Evolutionary conservation across 495 filamentous ascomycete species (phyloP), one percentile per base, ranked within the genome.

Genomic region (Tuber indicum): DNA sequence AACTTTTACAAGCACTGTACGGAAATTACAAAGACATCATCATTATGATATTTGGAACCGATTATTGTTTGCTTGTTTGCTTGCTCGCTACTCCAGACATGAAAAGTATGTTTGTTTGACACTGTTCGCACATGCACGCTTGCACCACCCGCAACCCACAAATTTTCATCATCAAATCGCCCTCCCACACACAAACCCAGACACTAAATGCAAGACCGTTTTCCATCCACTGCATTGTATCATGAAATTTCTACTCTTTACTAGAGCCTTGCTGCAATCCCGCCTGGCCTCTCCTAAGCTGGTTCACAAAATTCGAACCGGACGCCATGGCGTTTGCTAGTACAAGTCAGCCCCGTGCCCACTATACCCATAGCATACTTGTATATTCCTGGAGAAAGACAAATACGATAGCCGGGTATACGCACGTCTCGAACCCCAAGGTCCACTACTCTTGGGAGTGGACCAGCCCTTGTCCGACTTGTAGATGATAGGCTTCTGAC

Each of bases 401-500:
- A 66, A 66, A 36, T 66, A 17, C 32, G 26, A 66, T 66, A 36
- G 14, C 58, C 26, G 44, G 44, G 44, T 72, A 46, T 69, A 79
- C 81, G 66, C 76, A 82, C 81, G 71, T 79, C 77, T 75, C 62
- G 52, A 47, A 70, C 81, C 81, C 81, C 81, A 82, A 45, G 72
- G 76, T 17, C 75, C 77, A 70, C 52, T 72, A 19, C 81, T 78
- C 45, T 82, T 82, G 19, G 81, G 80, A 12, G 80, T 82, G 58
- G 80, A 79, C 81, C 81, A 82, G 62, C 81, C 81, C 52, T 82
- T 82, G 43, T 82, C 81, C 47, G 80, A 82, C 32, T 82, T 82
- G 77, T 82, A 82, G 46, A 82, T 82, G 52, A 77, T 79, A 47
- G 81, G 81, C 47, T 82, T 82, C 72, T 82, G 76, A 45, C 49